Evolutionary conservation across 1,139 yeast genomes (phyloP).

Genomic region (Zhuliangozyma blackwelliae): DNA sequence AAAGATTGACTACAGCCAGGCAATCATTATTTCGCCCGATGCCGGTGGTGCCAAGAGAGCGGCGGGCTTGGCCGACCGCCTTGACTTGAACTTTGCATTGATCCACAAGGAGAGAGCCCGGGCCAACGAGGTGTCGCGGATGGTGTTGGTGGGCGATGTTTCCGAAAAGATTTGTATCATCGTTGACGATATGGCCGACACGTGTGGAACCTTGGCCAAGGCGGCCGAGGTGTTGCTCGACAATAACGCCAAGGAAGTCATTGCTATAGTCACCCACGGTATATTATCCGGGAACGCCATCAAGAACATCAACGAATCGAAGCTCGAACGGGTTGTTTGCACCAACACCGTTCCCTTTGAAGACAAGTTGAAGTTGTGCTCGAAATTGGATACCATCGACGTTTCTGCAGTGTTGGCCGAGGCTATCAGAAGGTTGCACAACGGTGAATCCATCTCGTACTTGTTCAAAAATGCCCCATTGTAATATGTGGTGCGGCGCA

Average conservation of each 20-base stretch:
- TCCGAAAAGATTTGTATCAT: slow-evolving; percentile 63
- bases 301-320: slow-evolving; percentile 54
- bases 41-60: slow-evolving; percentile 88
- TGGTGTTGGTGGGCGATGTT: slow-evolving; percentile 80
- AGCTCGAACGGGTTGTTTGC: slow-evolving; percentile 60
- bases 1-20: slow-evolving; percentile 41
- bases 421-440: slow-evolving; percentile 75
- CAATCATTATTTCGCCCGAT: slow-evolving; percentile 66
- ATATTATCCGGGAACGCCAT: slow-evolving; percentile 71
- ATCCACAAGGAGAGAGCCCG: slow-evolving; percentile 79
- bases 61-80: slow-evolving; percentile 72
- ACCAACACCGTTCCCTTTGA: slow-evolving; percentile 74
- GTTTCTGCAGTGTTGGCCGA: slow-evolving; percentile 73
- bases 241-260: slow-evolving; percentile 67
- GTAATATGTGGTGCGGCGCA: slow-evolving; percentile 1
- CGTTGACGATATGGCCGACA: slow-evolving; percentile 83
- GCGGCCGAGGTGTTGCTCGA: slow-evolving; percentile 64
- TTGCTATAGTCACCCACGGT: slow-evolving; percentile 79
- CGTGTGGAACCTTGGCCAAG: slow-evolving; percentile 76
- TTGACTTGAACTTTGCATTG: slow-evolving; percentile 73
- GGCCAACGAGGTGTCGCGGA: slow-evolving; percentile 71
- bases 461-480: slow-evolving; percentile 51
- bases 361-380: slow-evolving; percentile 44
- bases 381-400: slow-evolving; percentile 64
- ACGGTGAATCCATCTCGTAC: slow-evolving; percentile 79